Evolutionary conservation across 208 protist genomes (phyloP).

Genomic region (Wallacemonas collosoma): DNA sequence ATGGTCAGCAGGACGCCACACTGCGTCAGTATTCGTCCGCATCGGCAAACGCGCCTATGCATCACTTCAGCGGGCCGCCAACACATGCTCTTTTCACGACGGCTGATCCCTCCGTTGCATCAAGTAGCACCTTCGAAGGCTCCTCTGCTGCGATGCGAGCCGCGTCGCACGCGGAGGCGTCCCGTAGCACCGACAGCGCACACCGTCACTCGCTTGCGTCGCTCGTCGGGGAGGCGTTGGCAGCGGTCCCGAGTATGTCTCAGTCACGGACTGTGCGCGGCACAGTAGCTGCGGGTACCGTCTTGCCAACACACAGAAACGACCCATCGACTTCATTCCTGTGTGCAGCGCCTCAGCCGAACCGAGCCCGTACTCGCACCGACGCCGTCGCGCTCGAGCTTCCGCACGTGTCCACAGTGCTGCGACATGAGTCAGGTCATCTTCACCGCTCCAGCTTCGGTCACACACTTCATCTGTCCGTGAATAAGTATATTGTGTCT

Average conservation of each 20-base stretch:
- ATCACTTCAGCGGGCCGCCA: neutral
- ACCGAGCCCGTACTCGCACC: no score
- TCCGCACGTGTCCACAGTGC: conserved; percentile 49
- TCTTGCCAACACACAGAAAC: no score
- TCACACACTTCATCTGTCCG: conserved; percentile 15
- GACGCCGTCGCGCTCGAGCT: conserved; percentile 55
- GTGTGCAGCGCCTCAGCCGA: no score
- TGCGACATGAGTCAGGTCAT: conserved; percentile 29
- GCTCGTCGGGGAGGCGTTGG: neutral
- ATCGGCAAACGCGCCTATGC: neutral
- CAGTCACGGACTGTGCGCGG: no score
- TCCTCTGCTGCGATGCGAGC: neutral
- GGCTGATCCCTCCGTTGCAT: neutral
- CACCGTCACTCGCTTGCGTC: neutral
- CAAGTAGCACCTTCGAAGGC: neutral
- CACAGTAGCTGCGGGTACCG: no score
- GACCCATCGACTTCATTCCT: no score
- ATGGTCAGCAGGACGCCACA: no score
- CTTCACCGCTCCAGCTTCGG: conserved; percentile 17
- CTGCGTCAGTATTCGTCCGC: neutral
- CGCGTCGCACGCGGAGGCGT: neutral
- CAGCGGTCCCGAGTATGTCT: no score
- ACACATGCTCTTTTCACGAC: no score
- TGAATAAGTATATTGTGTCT: neutral
- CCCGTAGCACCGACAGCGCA: neutral